Base-by-base conservation (phyloP, 495 filamentous ascomycete genomes). In the Sphaerosporella brunnea region DNA sequence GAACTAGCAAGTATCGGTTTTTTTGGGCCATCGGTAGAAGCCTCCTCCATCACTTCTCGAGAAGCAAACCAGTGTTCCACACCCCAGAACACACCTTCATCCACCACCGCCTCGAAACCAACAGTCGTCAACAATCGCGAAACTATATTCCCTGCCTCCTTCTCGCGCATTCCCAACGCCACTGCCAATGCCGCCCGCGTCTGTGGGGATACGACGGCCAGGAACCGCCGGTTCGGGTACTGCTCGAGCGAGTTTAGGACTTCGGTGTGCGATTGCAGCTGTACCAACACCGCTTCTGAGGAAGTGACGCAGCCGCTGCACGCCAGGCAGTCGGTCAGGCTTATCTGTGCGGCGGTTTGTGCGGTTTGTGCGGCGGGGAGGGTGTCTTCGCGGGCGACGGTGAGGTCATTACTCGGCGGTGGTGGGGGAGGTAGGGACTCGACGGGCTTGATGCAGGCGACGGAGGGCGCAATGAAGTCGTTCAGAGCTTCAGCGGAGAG, bases 271-370 rank as follows among this genome's bases (percentile, higher is more conserved):
- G 82, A 88, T 63, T 97, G 90, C 41, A 96, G 68, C 21, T 79
- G 84, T 38, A 97, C 84, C 23, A 97, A 73, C 10, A 97, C 82
- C 3, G 90, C 90, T 64, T 97, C 90, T 16, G 92, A 90, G 10
- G 86, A 93, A 2, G 90, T 97, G 16, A 97, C 92, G 64, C 90
- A 97, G 39, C 90, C 90, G 19, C 90, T 95, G 62, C 90, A 97
- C 37, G 90, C 90, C 38, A 97, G 78, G 60, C 90, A 97, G 64
- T 97, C 90, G 13, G 90, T 97, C 48, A 97, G 73, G 38, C 86
- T 94, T 49, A 97, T 96, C 61, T 93, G 77, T 1, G 90, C 86
- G 13, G 80, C 68, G 2, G 56, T 35, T 1, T 46, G 55, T 1
- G 47, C 47, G 18, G 54, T 45, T 23, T 55, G 39, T 0, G 43